Evolutionary conservation across 192 early-diverging fungal genomes (phyloP).

Genomic region (Coemansia sp.): DNA sequence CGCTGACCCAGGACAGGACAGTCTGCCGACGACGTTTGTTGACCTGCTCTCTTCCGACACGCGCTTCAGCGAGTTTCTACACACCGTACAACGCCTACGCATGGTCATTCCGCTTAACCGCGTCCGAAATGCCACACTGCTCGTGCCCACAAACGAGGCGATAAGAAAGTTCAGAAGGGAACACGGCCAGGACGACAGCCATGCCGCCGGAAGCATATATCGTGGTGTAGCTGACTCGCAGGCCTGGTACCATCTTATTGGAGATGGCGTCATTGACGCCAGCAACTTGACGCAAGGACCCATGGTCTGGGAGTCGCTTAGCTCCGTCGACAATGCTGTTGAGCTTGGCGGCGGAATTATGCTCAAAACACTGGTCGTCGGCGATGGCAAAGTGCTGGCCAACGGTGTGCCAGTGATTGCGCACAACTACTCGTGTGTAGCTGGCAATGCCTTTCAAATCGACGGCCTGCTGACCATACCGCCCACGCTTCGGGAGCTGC

Average conservation of each 20-base stretch:
- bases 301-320: slow-evolving; percentile 49
- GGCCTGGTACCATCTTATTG: slow-evolving; percentile 50
- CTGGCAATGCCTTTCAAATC: slow-evolving; percentile 34
- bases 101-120: slow-evolving; percentile 57
- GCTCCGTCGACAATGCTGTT: slow-evolving; percentile 1
- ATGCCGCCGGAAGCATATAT: slow-evolving; percentile 15
- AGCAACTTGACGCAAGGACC: slow-evolving; percentile 13
- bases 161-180: slow-evolving; percentile 36
- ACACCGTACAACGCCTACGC: slow-evolving; percentile 55
- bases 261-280: slow-evolving; percentile 19
- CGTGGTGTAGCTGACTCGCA: slow-evolving; percentile 40
- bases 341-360: slow-evolving; percentile 17
- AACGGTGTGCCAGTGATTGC: slow-evolving; percentile 38
- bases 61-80: slow-evolving; percentile 54
- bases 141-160: slow-evolving; percentile 61
- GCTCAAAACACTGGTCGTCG: slow-evolving; percentile 32
- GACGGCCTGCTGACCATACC: slow-evolving; percentile 42
- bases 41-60: slow-evolving; percentile 58
- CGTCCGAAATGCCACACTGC: slow-evolving; percentile 55
- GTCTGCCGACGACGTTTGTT: slow-evolving; percentile 41
- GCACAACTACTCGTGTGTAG: slow-evolving; percentile 32
- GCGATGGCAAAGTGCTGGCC: slow-evolving; percentile 8
- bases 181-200: slow-evolving; percentile 7
- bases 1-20: background rate
- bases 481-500: slow-evolving; percentile 30